Conservation (phyloP, 306 rosid genomes). For the Pyrus communis region DNA sequence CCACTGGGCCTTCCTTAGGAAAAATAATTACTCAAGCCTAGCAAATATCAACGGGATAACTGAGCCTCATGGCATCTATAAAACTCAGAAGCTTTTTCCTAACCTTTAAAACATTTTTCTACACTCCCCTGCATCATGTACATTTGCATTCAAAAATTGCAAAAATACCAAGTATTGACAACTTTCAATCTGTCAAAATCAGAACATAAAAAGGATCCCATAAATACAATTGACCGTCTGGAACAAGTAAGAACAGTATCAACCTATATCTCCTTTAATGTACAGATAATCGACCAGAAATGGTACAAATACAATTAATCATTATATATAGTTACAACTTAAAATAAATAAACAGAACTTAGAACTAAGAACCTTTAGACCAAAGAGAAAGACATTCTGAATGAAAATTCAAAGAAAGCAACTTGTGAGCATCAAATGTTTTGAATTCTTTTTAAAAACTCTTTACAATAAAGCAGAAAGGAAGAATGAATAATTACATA, state of each 20-base stretch:
- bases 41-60: too few species aligned
- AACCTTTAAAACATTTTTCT: background rate
- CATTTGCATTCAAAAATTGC: background rate
- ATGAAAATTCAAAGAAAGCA: background rate
- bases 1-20: too few species aligned
- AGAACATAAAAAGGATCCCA: background rate
- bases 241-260: background rate
- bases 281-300: background rate
- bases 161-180: background rate
- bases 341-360: background rate
- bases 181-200: background rate
- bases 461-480: background rate
- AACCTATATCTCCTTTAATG: background rate
- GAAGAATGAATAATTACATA: background rate
- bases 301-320: background rate
- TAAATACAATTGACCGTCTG: background rate
- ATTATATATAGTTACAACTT: background rate
- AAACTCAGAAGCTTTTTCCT: background rate
- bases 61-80: background rate
- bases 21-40: too few species aligned
- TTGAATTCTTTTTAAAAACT: background rate
- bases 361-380: background rate
- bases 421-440: background rate
- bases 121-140: background rate
- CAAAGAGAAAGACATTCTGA: background rate